Evolutionary conservation across 495 filamentous ascomycete genomes (phyloP).

Genomic region (Neurospora africana): DNA sequence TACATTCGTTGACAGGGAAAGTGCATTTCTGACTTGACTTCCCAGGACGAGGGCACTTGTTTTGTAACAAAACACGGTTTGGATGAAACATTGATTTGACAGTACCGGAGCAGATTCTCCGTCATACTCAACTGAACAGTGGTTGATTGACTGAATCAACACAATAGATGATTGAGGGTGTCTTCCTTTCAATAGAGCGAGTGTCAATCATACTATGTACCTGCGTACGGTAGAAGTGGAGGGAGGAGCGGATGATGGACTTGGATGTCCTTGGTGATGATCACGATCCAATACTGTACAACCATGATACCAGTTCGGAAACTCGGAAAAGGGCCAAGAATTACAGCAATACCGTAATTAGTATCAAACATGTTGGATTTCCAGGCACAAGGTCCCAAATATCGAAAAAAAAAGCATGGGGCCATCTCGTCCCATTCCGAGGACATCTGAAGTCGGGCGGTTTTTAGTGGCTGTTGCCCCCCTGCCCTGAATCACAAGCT

Average conservation of each 20-base stretch:
- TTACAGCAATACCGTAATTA: not conserved
- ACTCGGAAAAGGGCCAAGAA: not conserved
- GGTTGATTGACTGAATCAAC: not conserved
- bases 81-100: not conserved
- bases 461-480: not conserved
- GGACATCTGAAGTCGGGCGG: not conserved
- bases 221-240: not conserved
- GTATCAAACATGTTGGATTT: not conserved
- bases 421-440: not conserved
- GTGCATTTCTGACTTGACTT: not conserved
- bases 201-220: not conserved
- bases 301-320: not conserved
- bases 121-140: not conserved
- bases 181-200: not conserved
- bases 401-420: not conserved
- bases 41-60: not conserved
- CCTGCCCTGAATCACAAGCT: not conserved
- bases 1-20: not conserved
- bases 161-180: not conserved
- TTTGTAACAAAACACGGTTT: not conserved
- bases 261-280: not conserved
- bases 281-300: not conserved
- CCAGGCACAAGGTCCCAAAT: not conserved
- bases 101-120: not conserved
- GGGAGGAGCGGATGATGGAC: not conserved